These are phyloP conservation scores for Acanthamoeba lenticulata DNA, from an alignment of 208 protist species.

Conservation along the genomic window DNA sequence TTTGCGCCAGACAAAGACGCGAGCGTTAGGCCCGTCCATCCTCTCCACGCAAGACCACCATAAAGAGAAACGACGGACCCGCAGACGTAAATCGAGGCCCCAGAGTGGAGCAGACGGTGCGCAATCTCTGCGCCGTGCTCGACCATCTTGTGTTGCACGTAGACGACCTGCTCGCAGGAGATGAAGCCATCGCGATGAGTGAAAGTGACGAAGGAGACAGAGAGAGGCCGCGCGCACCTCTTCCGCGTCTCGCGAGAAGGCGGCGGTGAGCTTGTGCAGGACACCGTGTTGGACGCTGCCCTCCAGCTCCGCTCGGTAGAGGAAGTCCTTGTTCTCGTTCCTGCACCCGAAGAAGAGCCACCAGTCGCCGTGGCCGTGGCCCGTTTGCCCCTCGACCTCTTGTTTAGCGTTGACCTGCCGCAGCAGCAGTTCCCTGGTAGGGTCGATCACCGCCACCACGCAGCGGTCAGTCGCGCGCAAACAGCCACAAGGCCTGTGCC, in stretches of 20 bases:
- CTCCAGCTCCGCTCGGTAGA: conserved; percentile 24
- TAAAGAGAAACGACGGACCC: conserved; percentile 44
- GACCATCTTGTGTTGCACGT: conserved; percentile 62
- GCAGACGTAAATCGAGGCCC: conserved; percentile 72
- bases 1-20: background rate
- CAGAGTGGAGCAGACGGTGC: conserved; percentile 31
- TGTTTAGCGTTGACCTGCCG: background rate
- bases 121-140: conserved; percentile 44
- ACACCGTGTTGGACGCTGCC: background rate
- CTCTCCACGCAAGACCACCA: background rate
- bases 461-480: no score
- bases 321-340: conserved; percentile 56
- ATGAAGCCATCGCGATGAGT: background rate
- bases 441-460: no score
- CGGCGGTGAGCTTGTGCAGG: conserved; percentile 18
- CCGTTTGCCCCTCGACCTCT: no score
- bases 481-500: no score
- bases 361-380: background rate
- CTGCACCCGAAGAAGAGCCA: conserved; percentile 70
- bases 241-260: conserved; percentile 6
- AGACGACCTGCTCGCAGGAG: conserved; percentile 5
- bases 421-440: conserved; percentile 27
- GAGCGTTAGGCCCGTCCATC: no score
- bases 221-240: background rate
- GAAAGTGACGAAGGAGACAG: no score